Base-by-base conservation (phyloP, 2,329 filamentous ascomycete genomes). In the Curvularia lunata region DNA sequence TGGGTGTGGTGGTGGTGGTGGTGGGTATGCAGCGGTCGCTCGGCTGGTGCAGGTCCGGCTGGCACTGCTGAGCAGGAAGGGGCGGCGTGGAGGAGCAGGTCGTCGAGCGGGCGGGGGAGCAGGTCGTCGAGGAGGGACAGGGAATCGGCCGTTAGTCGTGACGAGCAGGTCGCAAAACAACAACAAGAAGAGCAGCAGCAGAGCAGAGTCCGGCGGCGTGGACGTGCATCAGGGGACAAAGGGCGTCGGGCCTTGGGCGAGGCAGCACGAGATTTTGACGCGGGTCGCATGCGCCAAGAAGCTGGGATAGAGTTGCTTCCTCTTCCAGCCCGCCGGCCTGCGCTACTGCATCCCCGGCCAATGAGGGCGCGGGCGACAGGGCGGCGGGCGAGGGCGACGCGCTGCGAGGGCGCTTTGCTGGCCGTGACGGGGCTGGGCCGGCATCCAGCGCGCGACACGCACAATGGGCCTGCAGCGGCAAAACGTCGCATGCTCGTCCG, bases 341-440 rank as follows among this genome's bases (percentile, higher is more conserved):
- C 54, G 41, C 52, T 58, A 56, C 54, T 55, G 43, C 55, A 61
- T 62, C 62, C 62, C 57, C 62, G 62, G 48, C 62, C 61, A 65
- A 64, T 64, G 38, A 54, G 46, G 16, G 37, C 47, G 49, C 56
- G 56, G 59, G 59, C 59, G 59, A 62, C 52, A 25, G 58, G 56
- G 57, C 59, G 37, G 37, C 46, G 49, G 42, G 42, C 28, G 59
- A 62, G 49, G 42, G 42, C 28, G 59, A 62, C 52, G 58, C 59
- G 57, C 59, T 46, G 41, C 46, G 49, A 48, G 42, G 49, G 49
- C 41, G 34, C 49, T 53, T 48, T 45, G 47, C 47, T 28, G 38
- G 54, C 28, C 28, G 54, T 45, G 54, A n/a, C n/a, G n/a, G n/a
- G n/a, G n/a, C n/a, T n/a, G n/a, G n/a, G n/a, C n/a, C n/a, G n/a